Percentiles rank a stretch among this genome's conserved stretches.
Evolutionary conservation across 805 yeast genomes (phyloP).

Genomic region (Myxozyma neotropica): DNA sequence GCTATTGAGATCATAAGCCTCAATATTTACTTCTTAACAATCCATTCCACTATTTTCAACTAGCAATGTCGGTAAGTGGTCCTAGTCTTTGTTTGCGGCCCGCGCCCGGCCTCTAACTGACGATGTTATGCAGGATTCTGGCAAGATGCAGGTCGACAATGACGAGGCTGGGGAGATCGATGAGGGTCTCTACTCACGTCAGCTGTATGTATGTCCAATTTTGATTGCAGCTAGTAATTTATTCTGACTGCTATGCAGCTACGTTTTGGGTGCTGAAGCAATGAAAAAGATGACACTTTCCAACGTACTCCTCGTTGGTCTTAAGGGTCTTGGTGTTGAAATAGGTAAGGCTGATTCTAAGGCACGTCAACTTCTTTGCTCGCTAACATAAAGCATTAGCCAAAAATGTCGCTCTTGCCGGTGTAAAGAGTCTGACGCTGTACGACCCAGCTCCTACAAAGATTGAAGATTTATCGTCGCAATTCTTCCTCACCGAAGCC

Average conservation of each 20-base stretch:
- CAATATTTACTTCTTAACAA: too few species aligned
- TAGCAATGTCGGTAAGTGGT: too few species aligned
- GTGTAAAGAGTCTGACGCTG: slow-evolving; percentile 86
- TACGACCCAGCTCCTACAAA: slow-evolving; percentile 76
- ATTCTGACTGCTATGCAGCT: slow-evolving; percentile 38
- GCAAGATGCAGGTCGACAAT: slow-evolving; percentile 40
- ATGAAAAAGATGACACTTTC: slow-evolving; percentile 96
- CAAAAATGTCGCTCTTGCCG: slow-evolving; percentile 94
- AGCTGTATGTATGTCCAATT: slow-evolving; percentile 52
- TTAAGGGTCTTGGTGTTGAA: slow-evolving; percentile 92
- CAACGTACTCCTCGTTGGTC: slow-evolving; percentile 86
- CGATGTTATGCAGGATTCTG: background rate
- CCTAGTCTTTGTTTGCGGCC: too few species aligned
- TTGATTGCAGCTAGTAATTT: background rate
- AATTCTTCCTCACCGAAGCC: slow-evolving; percentile 66
- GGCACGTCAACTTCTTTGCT: background rate
- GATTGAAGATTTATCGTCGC: slow-evolving; percentile 79
- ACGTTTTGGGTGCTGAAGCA: slow-evolving; percentile 96
- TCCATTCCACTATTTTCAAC: too few species aligned
- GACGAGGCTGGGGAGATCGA: slow-evolving; percentile 57
- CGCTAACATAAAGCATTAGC: slow-evolving; percentile 41
- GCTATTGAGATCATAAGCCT: too few species aligned
- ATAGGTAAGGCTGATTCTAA: too few species aligned
- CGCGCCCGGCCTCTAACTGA: too few species aligned
- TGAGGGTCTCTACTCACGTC: slow-evolving; percentile 94